Evolutionary conservation across 768 basidiomycete genomes (phyloP).

Genomic region (Collybiopsis confluens): DNA sequence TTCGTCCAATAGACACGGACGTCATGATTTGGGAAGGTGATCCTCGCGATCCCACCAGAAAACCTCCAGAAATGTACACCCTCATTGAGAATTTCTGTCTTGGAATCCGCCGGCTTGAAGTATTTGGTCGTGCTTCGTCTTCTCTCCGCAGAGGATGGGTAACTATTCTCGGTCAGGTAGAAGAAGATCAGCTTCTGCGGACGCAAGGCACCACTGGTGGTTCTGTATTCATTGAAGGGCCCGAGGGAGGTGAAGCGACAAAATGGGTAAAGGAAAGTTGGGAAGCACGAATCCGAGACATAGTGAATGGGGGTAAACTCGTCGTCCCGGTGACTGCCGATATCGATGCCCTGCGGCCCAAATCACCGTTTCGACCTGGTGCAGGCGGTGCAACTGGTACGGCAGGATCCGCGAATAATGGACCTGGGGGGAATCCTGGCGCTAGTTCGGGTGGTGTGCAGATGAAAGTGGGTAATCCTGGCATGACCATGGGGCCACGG

Average conservation of each 20-base stretch:
- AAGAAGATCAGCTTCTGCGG: constrained; percentile 47
- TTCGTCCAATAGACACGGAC: constrained; percentile 71
- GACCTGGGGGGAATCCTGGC: constrained; percentile 17
- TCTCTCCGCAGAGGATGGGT: constrained; percentile 89
- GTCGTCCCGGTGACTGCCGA: constrained; percentile 75
- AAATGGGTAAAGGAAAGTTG: constrained; percentile 62
- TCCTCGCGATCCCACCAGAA: constrained; percentile 71
- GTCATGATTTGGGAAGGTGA: constrained; percentile 97
- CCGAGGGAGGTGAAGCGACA: constrained; percentile 38
- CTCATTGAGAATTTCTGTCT: constrained; percentile 98
- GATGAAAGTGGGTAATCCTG: constrained; percentile 1
- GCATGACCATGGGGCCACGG: constrained; percentile 7
- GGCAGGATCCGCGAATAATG: constrained; percentile 19
- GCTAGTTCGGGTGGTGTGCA: constrained; percentile 5
- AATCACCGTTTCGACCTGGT: constrained; percentile 64
- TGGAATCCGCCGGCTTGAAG: constrained; percentile 84
- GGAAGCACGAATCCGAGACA: constrained; percentile 57
- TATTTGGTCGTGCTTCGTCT: constrained; percentile 71
- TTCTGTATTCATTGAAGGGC: constrained; percentile 33
- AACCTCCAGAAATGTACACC: constrained; percentile 94
- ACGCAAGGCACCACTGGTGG: constrained; percentile 21
- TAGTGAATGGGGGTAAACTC: constrained; percentile 46
- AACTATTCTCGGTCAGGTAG: constrained; percentile 67
- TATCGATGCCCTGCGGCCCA: constrained; percentile 80
- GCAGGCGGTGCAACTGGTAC: too few species aligned